phyloP scores from a whole-genome alignment of 345 rosid genomes.

The Corchorus capsularis region DNA sequence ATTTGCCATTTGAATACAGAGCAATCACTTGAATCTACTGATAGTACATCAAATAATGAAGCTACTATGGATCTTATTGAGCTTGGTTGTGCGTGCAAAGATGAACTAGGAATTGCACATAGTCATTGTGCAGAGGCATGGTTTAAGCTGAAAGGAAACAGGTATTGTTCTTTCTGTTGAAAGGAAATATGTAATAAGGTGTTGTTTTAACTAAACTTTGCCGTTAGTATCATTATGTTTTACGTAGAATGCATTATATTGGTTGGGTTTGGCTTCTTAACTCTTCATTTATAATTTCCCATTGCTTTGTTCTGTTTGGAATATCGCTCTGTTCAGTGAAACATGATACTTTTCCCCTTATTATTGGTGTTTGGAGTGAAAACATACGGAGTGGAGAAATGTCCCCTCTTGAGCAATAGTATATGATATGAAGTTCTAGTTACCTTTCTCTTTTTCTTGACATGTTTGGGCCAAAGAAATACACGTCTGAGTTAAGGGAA shows the following conservation, averaged over 20 bases:
- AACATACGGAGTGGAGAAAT: background rate
- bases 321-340: background rate
- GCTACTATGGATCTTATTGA: constrained; percentile 50
- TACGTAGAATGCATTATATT: background rate
- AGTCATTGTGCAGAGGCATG: constrained; percentile 84
- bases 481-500: background rate
- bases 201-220: constrained; percentile 1
- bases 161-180: constrained; percentile 41
- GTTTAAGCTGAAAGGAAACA: constrained; percentile 91
- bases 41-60: constrained; percentile 14
- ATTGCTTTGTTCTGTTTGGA: background rate
- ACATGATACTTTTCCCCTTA: background rate
- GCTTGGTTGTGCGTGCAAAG: constrained; percentile 93
- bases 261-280: background rate
- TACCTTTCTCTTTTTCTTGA: background rate
- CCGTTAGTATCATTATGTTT: constrained; percentile 3
- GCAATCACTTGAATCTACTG: constrained; percentile 36
- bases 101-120: constrained; percentile 85
- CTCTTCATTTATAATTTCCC: background rate
- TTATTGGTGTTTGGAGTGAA: background rate
- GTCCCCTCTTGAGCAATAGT: background rate
- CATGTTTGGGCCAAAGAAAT: background rate
- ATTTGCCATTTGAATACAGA: constrained; percentile 85
- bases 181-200: constrained; percentile 1
- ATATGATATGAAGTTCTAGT: no score